Evolutionary conservation across 1,284 basidiomycete genomes (phyloP), one percentile per base, ranked within the genome.

Genomic region (Papiliotrema fonsecae): DNA sequence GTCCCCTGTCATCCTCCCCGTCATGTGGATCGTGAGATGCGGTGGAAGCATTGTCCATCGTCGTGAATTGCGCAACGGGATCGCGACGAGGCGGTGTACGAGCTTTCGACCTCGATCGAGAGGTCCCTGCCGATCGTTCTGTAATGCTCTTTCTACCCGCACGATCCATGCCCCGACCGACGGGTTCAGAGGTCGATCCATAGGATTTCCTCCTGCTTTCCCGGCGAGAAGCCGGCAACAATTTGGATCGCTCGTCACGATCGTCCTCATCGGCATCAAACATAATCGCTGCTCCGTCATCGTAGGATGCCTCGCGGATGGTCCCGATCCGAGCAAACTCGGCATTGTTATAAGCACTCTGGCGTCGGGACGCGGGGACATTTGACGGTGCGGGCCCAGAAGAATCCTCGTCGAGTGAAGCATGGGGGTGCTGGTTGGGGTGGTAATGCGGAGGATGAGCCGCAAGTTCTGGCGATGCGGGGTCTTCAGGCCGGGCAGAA

Each of bases 31-130:
- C n/a, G n/a, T n/a, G n/a, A 7, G 27, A 28, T 6, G 10, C 25
- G 3, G 25, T 13, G 22, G 30, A 11, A 27, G 7, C 19, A 18
- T 37, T 34, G 26, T 22, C 25, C 7, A 25, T 6, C n/a, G 19
- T 18, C 9, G 30, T 48, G 6, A 47, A 41, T 39, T 32, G 42
- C 25, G 42, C 24, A 24, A 45, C 34, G 3, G 41, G 38, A 27
- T 50, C 51, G 21, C 47, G 38, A n/a, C 67, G 51, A 25, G 65
- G 67, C 13, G 67, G 67, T 19, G 67, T 66, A 14, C 64, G 50
- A 9, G 63, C 67, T 42, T 62, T 64, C 26, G 58, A 61, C 44
- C 65, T 42, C 4, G 60, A 61, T 13, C 62, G 51, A 16, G 58
- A 61, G 34, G 57, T 65, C 10, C 64, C 67, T 19, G 36, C 50